Base-by-base conservation (phyloP, 1,139 yeast species). In the Entelexis paramagnoliae region DNA sequence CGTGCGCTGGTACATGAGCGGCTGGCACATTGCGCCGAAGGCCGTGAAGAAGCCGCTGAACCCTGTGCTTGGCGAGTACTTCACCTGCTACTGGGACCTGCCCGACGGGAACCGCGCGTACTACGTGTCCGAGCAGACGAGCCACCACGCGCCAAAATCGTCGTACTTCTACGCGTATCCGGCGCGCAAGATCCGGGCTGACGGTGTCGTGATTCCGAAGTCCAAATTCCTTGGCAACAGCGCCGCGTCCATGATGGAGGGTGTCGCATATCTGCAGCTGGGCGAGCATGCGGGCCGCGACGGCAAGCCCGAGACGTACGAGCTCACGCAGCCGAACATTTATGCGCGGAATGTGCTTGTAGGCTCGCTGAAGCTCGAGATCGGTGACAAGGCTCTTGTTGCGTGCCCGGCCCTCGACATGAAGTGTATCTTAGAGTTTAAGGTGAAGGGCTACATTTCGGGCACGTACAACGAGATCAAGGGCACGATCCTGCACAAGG, bases 131-230 rank as follows among this genome's bases (percentile, higher is more conserved):
- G 98, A 91, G 66, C 98, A 91, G 67, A 87, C 96, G 0, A 85
- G 95, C 22, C 98, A 91, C 51, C 98, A 91, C 65, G 98, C 98
- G n/a, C 98, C 98, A 9, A 84, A 91, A 64, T 86, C 96, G 0
- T 83, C 96, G 0, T 91, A 91, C 68, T 91, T 89, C 63, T 91
- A 86, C 66, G 71, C 83, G 67, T 76, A 86, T 44, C 98, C 98
- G 0, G 84, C 81, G 54, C 77, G 76, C 58, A 78, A 79, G 60
- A 85, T 91, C 53, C 78, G 91, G 59, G 88, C 83, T 16, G 98
- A 91, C 64, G 98, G 98, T 39, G 76, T 84, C 3, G 79, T 89
- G 34, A 74, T 87, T 46, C 98, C 98, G 16, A 81, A 78, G 62
- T 88, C 96, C 1, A 79, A 79, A 63, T 93, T 91, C 63, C 72